phyloP scores from a whole-genome alignment of 257 asterid species.

The Nicotiana paniculata region DNA sequence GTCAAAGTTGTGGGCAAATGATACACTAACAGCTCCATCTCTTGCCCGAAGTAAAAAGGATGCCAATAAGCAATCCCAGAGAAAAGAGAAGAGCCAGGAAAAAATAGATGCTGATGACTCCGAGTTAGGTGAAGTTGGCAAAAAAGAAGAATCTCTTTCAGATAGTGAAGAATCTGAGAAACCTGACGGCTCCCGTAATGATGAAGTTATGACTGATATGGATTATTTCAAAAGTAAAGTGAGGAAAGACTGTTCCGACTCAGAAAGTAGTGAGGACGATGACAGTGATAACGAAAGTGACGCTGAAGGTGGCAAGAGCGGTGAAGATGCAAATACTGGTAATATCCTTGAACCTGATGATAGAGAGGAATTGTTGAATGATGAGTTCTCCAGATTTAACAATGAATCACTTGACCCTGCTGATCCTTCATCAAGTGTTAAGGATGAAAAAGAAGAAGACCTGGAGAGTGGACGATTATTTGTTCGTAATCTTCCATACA shows the following conservation, averaged over 20 bases:
- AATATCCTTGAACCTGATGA: slow-evolving; percentile 28
- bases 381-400: slow-evolving; percentile 26
- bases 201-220: slow-evolving; percentile 52
- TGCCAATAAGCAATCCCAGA: slow-evolving; percentile 20
- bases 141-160: slow-evolving; percentile 23
- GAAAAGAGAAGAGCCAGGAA: slow-evolving; percentile 19
- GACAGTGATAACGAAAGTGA: slow-evolving; percentile 25
- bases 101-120: slow-evolving; percentile 15
- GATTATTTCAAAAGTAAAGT: slow-evolving; percentile 77
- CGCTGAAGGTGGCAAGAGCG: slow-evolving; percentile 32
- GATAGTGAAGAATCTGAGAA: slow-evolving; percentile 27
- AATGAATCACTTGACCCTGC: slow-evolving; percentile 19
- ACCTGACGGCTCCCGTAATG: slow-evolving; percentile 28
- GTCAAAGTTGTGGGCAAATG: slow-evolving; percentile 94
- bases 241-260: slow-evolving; percentile 62
- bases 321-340: slow-evolving; percentile 17
- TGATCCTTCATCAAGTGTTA: slow-evolving; percentile 32
- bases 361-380: slow-evolving; percentile 31
- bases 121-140: slow-evolving; percentile 26
- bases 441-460: slow-evolving; percentile 37
- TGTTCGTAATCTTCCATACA: slow-evolving; percentile 80
- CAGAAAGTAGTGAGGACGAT: slow-evolving; percentile 54
- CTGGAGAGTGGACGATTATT: slow-evolving; percentile 66
- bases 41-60: slow-evolving; percentile 25
- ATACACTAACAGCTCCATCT: slow-evolving; percentile 52